A percentile compares a stretch with the other conserved stretches of the same genome.
Evolutionary conservation across 441 rosid genomes (phyloP).

Genomic region (Eutrema salsugineum): DNA sequence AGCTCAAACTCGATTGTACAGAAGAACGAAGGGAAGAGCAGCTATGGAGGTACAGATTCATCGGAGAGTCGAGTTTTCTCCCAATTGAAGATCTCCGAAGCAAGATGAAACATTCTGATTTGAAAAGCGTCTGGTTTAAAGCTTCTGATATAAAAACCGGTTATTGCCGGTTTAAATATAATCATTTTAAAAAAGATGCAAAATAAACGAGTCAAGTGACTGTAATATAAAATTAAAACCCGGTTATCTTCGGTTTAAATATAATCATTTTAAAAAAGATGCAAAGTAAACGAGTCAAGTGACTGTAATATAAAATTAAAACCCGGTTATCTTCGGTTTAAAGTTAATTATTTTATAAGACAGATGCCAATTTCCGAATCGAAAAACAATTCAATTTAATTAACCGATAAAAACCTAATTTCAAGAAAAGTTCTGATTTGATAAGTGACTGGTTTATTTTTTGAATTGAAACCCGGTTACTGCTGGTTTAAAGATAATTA

Average conservation of each 20-base stretch:
- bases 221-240: neutral
- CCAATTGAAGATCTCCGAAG: constrained; percentile 24
- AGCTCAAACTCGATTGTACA: neutral
- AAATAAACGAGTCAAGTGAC: neutral
- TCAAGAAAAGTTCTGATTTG: no score
- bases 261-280: neutral
- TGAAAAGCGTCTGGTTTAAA: neutral
- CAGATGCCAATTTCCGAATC: neutral
- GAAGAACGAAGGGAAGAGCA: neutral
- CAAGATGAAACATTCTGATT: neutral
- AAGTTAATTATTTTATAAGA: neutral
- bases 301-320: neutral
- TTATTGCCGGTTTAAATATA: neutral
- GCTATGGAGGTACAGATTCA: neutral
- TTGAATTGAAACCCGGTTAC: neutral
- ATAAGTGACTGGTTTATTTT: no score
- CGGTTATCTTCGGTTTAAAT: neutral
- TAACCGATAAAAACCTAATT: no score
- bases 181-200: neutral
- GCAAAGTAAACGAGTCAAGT: neutral
- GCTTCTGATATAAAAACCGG: neutral
- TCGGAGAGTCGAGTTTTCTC: constrained; percentile 31
- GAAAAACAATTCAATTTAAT: neutral
- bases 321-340: neutral
- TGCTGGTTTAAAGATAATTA: neutral